These are phyloP conservation scores for Biscogniauxia marginata DNA, from an alignment of 2,329 filamentous ascomycete genomes.

Conservation along the genomic window DNA sequence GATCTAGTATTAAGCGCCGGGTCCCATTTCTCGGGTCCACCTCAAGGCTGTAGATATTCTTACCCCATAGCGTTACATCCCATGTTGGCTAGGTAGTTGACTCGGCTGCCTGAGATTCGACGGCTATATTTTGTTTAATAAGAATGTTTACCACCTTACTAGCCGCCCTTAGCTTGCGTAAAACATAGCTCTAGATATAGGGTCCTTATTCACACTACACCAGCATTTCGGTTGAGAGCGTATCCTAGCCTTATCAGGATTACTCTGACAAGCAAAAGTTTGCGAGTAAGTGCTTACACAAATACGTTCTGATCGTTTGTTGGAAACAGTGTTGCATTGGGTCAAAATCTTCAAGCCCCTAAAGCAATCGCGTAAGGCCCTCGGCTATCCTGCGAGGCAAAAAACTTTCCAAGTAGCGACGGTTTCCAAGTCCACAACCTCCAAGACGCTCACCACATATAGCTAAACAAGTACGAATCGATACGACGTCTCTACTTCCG, in stretches of 20 bases:
- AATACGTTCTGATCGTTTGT: not conserved
- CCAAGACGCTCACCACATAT: not conserved
- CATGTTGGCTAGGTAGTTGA: not conserved
- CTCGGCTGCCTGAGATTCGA: not conserved
- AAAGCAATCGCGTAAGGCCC: not conserved
- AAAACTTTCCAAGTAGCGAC: not conserved
- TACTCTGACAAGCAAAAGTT: not conserved
- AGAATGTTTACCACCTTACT: not conserved
- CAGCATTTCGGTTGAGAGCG: not conserved
- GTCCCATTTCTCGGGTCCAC: too few relatives aligned
- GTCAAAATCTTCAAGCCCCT: not conserved
- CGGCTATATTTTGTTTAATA: not conserved
- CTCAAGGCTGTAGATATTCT: not conserved
- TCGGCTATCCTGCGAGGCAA: not conserved
- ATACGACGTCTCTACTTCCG: not conserved
- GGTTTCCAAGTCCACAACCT: not conserved
- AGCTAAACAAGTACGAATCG: not conserved
- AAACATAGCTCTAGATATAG: not conserved
- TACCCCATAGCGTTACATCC: not conserved
- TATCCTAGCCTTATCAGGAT: not conserved
- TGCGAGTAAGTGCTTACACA: not conserved
- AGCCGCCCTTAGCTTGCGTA: not conserved
- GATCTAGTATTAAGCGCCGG: not conserved
- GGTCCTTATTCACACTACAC: not conserved
- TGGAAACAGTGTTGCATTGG: not conserved